Evolutionary conservation across 345 rosid species (phyloP).

Genomic region (Hypericum perforatum): DNA sequence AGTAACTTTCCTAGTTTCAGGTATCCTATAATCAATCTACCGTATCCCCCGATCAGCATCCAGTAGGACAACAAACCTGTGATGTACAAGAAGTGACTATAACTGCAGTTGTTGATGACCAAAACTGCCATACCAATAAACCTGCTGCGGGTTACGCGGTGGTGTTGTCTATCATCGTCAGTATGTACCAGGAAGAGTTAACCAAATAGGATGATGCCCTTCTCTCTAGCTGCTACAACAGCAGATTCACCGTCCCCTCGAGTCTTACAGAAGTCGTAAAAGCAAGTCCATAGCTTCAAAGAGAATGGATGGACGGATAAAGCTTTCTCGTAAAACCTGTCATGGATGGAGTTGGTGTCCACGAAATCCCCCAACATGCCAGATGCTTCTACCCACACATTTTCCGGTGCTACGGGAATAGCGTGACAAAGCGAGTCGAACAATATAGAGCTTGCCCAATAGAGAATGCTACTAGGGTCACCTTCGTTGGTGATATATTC

Average conservation of each 20-base stretch:
- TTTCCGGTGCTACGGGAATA: constrained; percentile 73
- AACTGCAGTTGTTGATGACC: too few relatives aligned
- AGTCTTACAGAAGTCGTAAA: constrained; percentile 16
- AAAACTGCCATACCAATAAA: too few relatives aligned
- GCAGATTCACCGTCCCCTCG: constrained; percentile 26
- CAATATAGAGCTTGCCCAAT: constrained; percentile 62
- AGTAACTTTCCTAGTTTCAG: too few relatives aligned
- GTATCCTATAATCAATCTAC: too few relatives aligned
- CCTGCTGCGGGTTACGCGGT: too few relatives aligned
- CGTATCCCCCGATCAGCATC: too few relatives aligned
- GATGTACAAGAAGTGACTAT: too few relatives aligned
- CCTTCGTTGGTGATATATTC: constrained; percentile 13
- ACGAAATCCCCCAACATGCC: constrained; percentile 30
- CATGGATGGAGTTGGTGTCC: constrained; percentile 27
- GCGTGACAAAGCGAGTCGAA: constrained; percentile 48
- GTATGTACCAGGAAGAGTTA: constrained; percentile 8
- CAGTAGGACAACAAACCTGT: too few relatives aligned
- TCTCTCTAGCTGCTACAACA: constrained; percentile 44
- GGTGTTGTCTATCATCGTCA: too few relatives aligned
- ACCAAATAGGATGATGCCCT: constrained; percentile 48
- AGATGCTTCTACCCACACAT: constrained; percentile 67
- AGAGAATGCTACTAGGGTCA: constrained; percentile 37
- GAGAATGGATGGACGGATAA: constrained; percentile 65
- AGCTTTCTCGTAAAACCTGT: constrained; percentile 57
- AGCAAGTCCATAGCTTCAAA: constrained; percentile 48